phyloP scores from a whole-genome alignment of 352 stramenopile species.

The Phytophthora pisi region DNA sequence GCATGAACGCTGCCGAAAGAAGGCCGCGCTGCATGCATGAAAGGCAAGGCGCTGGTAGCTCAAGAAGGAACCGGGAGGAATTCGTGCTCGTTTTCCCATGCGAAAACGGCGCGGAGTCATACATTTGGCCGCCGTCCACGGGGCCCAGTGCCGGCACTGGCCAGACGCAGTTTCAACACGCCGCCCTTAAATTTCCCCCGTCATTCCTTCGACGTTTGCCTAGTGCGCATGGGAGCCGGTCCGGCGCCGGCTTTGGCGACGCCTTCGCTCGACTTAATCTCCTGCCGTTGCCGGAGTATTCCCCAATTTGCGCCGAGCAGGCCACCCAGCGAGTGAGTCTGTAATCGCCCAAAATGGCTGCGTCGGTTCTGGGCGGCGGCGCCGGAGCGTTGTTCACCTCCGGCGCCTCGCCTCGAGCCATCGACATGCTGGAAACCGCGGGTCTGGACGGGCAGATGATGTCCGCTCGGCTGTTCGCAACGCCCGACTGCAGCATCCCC shows the following conservation, averaged over 20 bases:
- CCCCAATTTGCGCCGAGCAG: conserved; percentile 24
- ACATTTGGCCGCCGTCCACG: conserved; percentile 8
- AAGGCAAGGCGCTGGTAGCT: not conserved
- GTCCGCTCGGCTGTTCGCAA: conserved; percentile 9
- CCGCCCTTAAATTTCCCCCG: conserved; percentile 31
- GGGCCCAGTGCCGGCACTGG: conserved; percentile 14
- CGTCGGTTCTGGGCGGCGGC: conserved; percentile 6
- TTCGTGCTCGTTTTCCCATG: conserved; percentile 3
- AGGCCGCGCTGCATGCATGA: not conserved
- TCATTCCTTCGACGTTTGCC: conserved; percentile 30
- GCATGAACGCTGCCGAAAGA: not conserved
- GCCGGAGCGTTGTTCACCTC: conserved; percentile 10
- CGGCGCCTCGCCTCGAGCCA: conserved; percentile 17
- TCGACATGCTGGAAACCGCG: conserved; percentile 39
- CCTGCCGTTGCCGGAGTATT: conserved; percentile 10
- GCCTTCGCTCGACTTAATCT: not conserved
- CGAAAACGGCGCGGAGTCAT: conserved; percentile 13
- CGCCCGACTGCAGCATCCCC: conserved; percentile 18
- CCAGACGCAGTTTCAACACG: conserved; percentile 25
- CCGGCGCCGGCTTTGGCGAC: conserved; percentile 1
- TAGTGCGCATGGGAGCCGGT: conserved; percentile 12
- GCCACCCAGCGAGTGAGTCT: not conserved
- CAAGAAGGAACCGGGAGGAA: not conserved
- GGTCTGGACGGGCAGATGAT: conserved; percentile 13
- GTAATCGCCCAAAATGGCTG: conserved; percentile 17